Evolutionary conservation across 2,329 filamentous ascomycete genomes (phyloP), one percentile per base, ranked within the genome.

Genomic region (Fusarium chlamydosporum): DNA sequence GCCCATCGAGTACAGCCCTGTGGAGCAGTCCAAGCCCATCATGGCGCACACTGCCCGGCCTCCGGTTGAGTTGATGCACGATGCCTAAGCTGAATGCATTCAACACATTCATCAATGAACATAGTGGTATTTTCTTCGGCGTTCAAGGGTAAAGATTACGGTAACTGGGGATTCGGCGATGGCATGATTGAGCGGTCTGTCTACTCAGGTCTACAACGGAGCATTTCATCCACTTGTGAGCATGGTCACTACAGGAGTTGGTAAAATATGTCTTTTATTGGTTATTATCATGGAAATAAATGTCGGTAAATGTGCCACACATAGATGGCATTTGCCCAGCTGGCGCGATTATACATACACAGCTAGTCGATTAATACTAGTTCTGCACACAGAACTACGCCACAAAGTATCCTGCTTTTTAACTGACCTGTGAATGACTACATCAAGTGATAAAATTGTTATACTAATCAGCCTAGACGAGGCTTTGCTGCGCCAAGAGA

Each of bases 1-100:
- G 64, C 83, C 83, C 3, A 79, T 80, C 31, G 79, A 79, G 41
- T 53, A 83, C 66, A 82, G 82, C 75, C 79, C 82, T 16, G 71
- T 84, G 50, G 76, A 82, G 56, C 76, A 57, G 64, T 72, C 74
- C 23, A 83, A 81, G 72, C 82, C 85, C 20, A 86, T 89, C 65
- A 76, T 85, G 79, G 85, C 86, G 26, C 87, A 91, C 72, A 91
- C 89, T 4, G 70, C 85, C 3, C 82, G 88, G 50, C 89, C 89
- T 23, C 89, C 89, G 0, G 82, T 91, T 9, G 89, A 91, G 81
- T 79, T 91, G 68, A 90, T 91, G 85, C 77, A 82, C 51, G 75
- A 83, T 66, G 75, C 74, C 42, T 79, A 71, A 69, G 51, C 37
- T 55, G 20, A 10, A 55, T 20, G n/a, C 35, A 33, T 13, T 27